These are phyloP conservation scores for Pistacia vera DNA, from an alignment of 345 rosid species.

Conservation along the genomic window DNA sequence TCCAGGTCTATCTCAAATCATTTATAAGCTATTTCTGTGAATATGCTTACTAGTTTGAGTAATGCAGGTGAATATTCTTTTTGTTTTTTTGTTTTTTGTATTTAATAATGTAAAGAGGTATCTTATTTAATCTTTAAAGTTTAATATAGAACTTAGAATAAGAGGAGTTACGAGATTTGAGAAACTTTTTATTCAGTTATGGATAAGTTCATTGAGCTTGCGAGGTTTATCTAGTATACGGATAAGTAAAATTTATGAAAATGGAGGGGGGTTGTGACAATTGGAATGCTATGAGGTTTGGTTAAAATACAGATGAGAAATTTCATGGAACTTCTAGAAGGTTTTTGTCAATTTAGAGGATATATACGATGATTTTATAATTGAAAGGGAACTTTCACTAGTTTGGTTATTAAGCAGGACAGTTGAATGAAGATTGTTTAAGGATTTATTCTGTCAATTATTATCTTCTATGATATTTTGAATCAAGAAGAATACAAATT, in stretches of 20 bases:
- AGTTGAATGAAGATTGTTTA: too few relatives aligned
- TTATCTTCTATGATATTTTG: too few relatives aligned
- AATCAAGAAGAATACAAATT: too few relatives aligned
- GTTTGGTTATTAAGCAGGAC: neutral
- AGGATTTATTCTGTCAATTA: too few relatives aligned
- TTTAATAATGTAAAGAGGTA: neutral
- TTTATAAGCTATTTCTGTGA: neutral
- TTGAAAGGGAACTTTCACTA: neutral
- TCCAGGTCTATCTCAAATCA: slow-evolving; percentile 35
- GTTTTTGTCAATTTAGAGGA: neutral
- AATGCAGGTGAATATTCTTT: neutral
- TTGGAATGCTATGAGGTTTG: too few relatives aligned
- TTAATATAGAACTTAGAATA: too few relatives aligned
- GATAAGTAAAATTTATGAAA: neutral
- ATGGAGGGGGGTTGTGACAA: neutral
- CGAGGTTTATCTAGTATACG: neutral
- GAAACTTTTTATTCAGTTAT: too few relatives aligned
- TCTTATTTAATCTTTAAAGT: too few relatives aligned
- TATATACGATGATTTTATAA: too few relatives aligned
- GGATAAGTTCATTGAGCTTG: neutral
- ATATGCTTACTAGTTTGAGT: neutral
- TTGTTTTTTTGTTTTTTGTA: neutral
- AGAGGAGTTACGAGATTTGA: too few relatives aligned
- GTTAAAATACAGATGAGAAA: too few relatives aligned
- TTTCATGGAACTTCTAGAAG: too few relatives aligned